These are phyloP conservation scores for Phytopythium kandeliae DNA, from an alignment of 352 stramenopile species.

Conservation along the genomic window DNA sequence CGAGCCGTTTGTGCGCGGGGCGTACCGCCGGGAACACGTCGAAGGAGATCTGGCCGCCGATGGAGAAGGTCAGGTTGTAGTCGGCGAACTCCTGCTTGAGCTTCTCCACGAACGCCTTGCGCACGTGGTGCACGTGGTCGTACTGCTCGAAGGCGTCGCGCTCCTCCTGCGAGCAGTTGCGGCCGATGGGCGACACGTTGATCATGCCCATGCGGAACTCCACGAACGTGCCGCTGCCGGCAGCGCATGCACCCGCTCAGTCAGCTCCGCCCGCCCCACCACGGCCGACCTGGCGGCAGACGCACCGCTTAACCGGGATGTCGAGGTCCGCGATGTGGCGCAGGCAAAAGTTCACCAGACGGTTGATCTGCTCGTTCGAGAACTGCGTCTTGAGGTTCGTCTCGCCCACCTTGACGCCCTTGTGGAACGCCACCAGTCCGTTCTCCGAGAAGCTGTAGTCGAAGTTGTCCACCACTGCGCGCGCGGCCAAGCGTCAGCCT, in stretches of 20 bases:
- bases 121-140: constrained; percentile 92
- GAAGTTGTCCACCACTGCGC: constrained; percentile 90
- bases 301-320: constrained; percentile 94
- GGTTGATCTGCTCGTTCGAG: constrained; percentile 97
- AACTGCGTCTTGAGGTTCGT: constrained; percentile 93
- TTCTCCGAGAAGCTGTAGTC: constrained; percentile 99
- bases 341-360: constrained; percentile 96
- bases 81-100: constrained; percentile 94
- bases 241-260: too few species aligned
- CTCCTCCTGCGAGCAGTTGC: constrained; percentile 98
- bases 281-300: background rate
- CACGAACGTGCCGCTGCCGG: constrained; percentile 94
- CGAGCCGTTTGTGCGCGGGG: background rate
- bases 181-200: constrained; percentile 98
- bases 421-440: constrained; percentile 97
- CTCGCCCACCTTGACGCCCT: constrained; percentile 89
- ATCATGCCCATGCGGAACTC: constrained; percentile 99
- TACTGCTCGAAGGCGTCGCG: constrained; percentile 98
- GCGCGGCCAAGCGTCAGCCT: background rate
- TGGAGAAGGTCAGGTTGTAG: constrained; percentile 96
- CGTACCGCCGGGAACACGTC: constrained; percentile 93
- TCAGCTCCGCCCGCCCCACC: too few species aligned
- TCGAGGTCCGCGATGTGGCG: constrained; percentile 93
- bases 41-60: constrained; percentile 99
- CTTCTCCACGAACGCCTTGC: constrained; percentile 94